phyloP scores from a whole-genome alignment of 805 yeast genomes.

The Kodamaea laetipori region DNA sequence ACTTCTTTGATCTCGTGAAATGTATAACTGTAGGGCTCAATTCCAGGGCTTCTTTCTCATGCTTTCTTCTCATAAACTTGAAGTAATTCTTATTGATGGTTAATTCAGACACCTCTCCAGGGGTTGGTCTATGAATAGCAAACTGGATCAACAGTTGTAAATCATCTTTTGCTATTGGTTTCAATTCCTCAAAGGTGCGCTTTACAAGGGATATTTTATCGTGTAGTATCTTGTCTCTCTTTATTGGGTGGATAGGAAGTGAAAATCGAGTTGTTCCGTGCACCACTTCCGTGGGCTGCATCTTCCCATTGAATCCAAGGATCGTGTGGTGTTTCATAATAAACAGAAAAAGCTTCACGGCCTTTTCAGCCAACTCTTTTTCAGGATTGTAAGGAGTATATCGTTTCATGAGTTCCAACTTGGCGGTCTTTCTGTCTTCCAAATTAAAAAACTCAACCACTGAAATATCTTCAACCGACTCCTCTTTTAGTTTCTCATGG shows the following conservation, averaged over 20 bases:
- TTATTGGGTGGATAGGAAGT: constrained; percentile 30
- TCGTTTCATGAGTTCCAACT: background rate
- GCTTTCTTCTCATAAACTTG: constrained; percentile 29
- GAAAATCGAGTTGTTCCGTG: constrained; percentile 35
- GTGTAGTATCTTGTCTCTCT: constrained; percentile 29
- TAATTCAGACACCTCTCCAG: background rate
- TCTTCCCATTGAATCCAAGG: constrained; percentile 25
- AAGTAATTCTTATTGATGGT: constrained; percentile 20
- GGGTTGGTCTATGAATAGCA: constrained; percentile 16
- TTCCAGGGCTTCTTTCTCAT: constrained; percentile 15
- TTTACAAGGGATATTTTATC: constrained; percentile 28
- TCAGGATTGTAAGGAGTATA: background rate
- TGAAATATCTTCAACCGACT: constrained; percentile 18
- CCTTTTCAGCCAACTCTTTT: constrained; percentile 15
- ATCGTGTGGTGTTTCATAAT: constrained; percentile 19
- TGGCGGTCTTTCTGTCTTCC: background rate
- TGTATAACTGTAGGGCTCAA: constrained; percentile 22
- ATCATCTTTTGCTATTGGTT: constrained; percentile 25
- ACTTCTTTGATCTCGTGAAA: constrained; percentile 24
- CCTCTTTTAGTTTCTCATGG: constrained; percentile 17
- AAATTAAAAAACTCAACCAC: constrained; percentile 17
- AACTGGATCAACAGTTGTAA: constrained; percentile 22
- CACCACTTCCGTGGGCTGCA: constrained; percentile 33
- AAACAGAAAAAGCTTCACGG: constrained; percentile 24
- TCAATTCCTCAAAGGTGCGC: constrained; percentile 17